phyloP scores from a whole-genome alignment of 371 early-diverging fungal species.

The Nematocida sp. region DNA sequence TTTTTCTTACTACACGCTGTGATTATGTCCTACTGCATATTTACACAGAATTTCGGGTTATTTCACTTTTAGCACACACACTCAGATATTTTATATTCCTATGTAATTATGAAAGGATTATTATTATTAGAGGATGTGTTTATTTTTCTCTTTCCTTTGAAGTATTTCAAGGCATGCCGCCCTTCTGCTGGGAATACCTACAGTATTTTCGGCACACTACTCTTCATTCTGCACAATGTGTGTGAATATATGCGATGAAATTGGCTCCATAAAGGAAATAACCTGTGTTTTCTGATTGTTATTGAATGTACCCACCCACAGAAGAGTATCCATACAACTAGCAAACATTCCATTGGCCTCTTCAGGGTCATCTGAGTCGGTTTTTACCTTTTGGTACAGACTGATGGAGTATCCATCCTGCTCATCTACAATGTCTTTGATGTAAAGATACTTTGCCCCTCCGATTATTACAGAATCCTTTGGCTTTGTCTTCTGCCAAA shows the following conservation, averaged over 20 bases:
- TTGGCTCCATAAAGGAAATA: constrained; percentile 35
- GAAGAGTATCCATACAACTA: constrained; percentile 25
- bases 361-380: neutral
- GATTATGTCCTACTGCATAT: too few relatives aligned
- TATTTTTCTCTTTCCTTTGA: too few relatives aligned
- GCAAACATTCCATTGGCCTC: constrained; percentile 23
- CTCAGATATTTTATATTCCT: neutral
- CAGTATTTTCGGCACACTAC: neutral
- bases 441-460: constrained; percentile 31
- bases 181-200: neutral
- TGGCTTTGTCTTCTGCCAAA: constrained; percentile 4
- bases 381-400: constrained; percentile 42
- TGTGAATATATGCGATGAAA: constrained; percentile 23
- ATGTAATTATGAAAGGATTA: too few relatives aligned
- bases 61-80: neutral
- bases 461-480: constrained; percentile 11
- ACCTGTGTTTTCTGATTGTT: constrained; percentile 25
- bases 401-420: constrained; percentile 41
- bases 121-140: too few relatives aligned
- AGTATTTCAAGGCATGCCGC: constrained; percentile 4
- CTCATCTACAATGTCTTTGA: constrained; percentile 33
- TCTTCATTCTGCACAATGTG: constrained; percentile 40
- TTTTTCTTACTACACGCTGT: too few relatives aligned
- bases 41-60: too few relatives aligned
- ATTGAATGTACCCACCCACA: constrained; percentile 44